Percentiles rank a stretch among this genome's conserved stretches.
phyloP scores from a whole-genome alignment of 768 basidiomycete genomes.

The Pisolithus marmoratus region DNA sequence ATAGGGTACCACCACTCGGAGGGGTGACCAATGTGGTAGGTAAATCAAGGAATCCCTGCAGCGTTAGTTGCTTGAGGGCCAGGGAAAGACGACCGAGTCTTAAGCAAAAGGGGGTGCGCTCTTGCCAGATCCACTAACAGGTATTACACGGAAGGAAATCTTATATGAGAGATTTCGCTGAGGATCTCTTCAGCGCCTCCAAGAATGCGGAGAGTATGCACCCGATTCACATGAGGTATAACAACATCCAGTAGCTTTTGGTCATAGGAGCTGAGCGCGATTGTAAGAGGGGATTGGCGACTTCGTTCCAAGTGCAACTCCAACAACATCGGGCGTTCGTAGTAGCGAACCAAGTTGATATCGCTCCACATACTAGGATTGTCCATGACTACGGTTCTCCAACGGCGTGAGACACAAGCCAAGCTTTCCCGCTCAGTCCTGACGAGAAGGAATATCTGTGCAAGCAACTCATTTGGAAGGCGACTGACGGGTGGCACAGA shows the following conservation, averaged over 20 bases:
- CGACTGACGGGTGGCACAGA: too few relatives aligned
- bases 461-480: background rate
- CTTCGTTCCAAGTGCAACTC: background rate
- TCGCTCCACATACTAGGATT: background rate
- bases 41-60: too few relatives aligned
- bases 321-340: background rate
- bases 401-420: background rate
- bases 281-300: background rate
- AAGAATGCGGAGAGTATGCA: background rate
- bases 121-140: too few relatives aligned
- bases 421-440: background rate
- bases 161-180: too few relatives aligned
- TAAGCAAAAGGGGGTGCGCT: too few relatives aligned
- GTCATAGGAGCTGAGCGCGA: background rate
- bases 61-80: too few relatives aligned
- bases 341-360: background rate
- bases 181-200: too few relatives aligned
- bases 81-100: too few relatives aligned
- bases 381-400: background rate
- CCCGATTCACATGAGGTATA: background rate
- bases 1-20: too few relatives aligned
- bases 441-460: background rate
- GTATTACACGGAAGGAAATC: too few relatives aligned
- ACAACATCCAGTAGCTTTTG: background rate
- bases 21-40: too few relatives aligned